Conservation (phyloP, 768 basidiomycete genomes). For the Xerocomus potaroensis region DNA sequence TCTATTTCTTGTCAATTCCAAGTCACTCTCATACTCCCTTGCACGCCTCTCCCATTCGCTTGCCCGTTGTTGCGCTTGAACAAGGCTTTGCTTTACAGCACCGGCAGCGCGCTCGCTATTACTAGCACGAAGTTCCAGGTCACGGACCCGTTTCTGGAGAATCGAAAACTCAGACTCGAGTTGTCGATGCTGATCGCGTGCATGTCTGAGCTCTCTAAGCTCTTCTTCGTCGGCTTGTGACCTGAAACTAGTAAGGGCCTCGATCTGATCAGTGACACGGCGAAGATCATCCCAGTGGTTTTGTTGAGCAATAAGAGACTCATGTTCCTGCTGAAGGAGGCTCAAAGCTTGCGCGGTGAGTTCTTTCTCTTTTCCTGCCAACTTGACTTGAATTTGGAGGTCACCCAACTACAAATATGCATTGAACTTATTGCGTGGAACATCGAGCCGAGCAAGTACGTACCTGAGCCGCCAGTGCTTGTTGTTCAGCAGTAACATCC, state of each 20-base stretch:
- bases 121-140: constrained; percentile 58
- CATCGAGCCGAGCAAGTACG: constrained; percentile 13
- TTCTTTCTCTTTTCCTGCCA: constrained; percentile 62
- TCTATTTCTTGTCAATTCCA: constrained; percentile 55
- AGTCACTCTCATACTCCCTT: constrained; percentile 61
- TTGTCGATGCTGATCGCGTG: constrained; percentile 53
- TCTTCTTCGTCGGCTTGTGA: constrained; percentile 68
- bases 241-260: constrained; percentile 56
- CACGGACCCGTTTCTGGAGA: constrained; percentile 69
- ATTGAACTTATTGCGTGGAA: background rate
- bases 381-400: constrained; percentile 54
- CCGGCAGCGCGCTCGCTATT: constrained; percentile 59
- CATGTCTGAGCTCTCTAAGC: constrained; percentile 60
- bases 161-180: constrained; percentile 65
- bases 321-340: constrained; percentile 55
- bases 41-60: constrained; percentile 79
- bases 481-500: constrained; percentile 54
- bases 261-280: constrained; percentile 68
- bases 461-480: constrained; percentile 58
- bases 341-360: constrained; percentile 46
- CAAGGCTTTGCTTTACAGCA: constrained; percentile 57
- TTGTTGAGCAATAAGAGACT: constrained; percentile 57
- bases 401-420: constrained; percentile 47
- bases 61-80: constrained; percentile 72
- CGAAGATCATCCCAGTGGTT: constrained; percentile 77